Evolutionary conservation across 768 basidiomycete species (phyloP).

Genomic region (Strobilomyces echinocephalus): DNA sequence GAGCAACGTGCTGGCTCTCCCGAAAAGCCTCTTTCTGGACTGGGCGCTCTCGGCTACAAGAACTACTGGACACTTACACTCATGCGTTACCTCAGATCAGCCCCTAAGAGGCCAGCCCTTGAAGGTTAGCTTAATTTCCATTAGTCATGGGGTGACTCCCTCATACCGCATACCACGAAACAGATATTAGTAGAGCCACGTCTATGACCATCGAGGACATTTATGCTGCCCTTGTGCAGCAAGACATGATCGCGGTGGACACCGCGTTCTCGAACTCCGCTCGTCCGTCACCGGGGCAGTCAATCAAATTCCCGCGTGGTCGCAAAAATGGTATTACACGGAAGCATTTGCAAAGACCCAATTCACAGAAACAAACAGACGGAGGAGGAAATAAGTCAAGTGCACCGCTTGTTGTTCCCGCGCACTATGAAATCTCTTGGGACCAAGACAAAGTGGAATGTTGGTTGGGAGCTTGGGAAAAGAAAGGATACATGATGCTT

Average conservation of each 20-base stretch:
- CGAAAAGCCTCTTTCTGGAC: conserved; percentile 89
- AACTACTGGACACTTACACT: conserved; percentile 91
- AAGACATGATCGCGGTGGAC: conserved; percentile 66
- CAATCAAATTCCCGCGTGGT: conserved; percentile 69
- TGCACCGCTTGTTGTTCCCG: conserved; percentile 57
- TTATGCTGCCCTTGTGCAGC: conserved; percentile 63
- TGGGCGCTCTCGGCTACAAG: conserved; percentile 91
- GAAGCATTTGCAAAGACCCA: conserved; percentile 52
- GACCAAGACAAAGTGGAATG: conserved; percentile 60
- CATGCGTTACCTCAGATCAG: conserved; percentile 69
- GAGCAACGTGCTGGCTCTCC: conserved; percentile 88
- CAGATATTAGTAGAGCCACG: conserved; percentile 81
- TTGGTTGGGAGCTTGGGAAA: conserved; percentile 66
- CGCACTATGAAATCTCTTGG: conserved; percentile 72
- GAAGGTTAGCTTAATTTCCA: conserved; percentile 55
- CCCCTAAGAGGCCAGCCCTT: conserved; percentile 57
- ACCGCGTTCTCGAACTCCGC: conserved; percentile 45
- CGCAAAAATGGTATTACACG: conserved; percentile 62
- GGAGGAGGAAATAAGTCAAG: conserved; percentile 36
- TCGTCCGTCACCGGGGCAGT: conserved; percentile 70
- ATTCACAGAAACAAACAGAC: conserved; percentile 42
- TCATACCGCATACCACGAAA: conserved; percentile 16
- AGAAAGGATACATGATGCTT: conserved; percentile 72
- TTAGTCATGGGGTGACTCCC: conserved; percentile 11
- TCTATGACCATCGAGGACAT: conserved; percentile 92